Evolutionary conservation across 2,329 filamentous ascomycete species (phyloP), one percentile per base, ranked within the genome.

Genomic region (Arthrinium phaeospermum): DNA sequence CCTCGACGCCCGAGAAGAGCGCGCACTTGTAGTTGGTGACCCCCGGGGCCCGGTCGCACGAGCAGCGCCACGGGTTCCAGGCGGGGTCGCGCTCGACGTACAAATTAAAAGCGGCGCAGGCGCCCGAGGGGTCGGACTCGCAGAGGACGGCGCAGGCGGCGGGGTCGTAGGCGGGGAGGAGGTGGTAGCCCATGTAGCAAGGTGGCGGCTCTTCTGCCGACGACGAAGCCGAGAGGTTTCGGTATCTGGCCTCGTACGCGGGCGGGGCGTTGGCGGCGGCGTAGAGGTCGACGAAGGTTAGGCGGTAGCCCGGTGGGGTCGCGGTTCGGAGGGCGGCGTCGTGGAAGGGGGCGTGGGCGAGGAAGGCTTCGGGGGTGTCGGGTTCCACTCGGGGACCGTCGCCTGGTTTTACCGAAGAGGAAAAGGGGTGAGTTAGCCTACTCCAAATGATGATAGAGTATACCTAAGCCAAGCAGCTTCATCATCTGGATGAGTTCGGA

Each of bases 301-400:
- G 10, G 57, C 19, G 19, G 22, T 64, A 64, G 3, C 57, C 57
- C 10, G 34, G 30, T 3, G 57, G 57, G 3, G 34, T 41, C 16
- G 57, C 8, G 45, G 44, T 45, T 2, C 67, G 47, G 16, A 69
- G 47, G 7, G 67, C 34, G 27, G 45, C 27, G 3, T 69, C 19
- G 45, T 49, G 47, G 45, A 69, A 49, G 45, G 34, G 24, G 5
- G 67, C 27, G 67, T 49, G 16, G 67, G 45, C 19, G 67, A 49
- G 67, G 67, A 69, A 69, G 44, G 24, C 67, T 44, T 69, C 67
- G 45, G 67, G 67, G 57, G 57, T 64, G 30, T 64, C 57, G 57
- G 57, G 57, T 4, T 41, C 8, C 19, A 64, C 22, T 6, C 12
- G 57, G 34, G 34, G 34, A 1, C 57, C 57, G 22, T 64, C 10